phyloP scores from a whole-genome alignment of 2,329 filamentous ascomycete genomes.

The Fulvia fulva region DNA sequence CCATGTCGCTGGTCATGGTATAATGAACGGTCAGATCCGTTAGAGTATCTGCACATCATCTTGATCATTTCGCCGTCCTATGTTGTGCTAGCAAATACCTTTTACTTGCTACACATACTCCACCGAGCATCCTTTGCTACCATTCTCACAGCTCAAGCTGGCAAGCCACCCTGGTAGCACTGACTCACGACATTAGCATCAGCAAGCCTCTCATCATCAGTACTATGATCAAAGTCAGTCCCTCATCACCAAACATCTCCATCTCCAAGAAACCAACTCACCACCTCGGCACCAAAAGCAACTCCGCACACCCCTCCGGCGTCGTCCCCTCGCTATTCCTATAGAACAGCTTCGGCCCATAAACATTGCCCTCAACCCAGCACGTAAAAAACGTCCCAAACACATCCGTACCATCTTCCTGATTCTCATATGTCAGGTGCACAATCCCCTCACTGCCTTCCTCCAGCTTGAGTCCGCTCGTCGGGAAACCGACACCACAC shows the following conservation, averaged over 20 bases:
- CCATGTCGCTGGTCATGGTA: too few relatives aligned
- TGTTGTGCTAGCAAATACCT: too few relatives aligned
- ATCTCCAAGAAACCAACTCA: background rate
- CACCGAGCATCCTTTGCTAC: too few relatives aligned
- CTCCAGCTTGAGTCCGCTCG: background rate
- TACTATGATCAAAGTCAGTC: background rate
- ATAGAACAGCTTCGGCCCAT: slow-evolving; percentile 9
- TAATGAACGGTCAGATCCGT: too few relatives aligned
- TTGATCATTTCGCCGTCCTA: too few relatives aligned
- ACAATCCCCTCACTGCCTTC: slow-evolving; percentile 1
- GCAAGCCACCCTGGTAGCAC: background rate
- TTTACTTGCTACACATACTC: too few relatives aligned
- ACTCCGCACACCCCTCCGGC: slow-evolving; percentile 10
- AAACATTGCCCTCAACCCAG: slow-evolving; percentile 5
- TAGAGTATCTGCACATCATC: too few relatives aligned
- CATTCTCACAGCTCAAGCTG: background rate
- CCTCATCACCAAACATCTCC: background rate
- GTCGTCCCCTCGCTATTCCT: slow-evolving; percentile 1
- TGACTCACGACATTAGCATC: background rate
- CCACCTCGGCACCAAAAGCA: slow-evolving; percentile 11
- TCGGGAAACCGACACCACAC: background rate
- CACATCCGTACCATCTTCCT: background rate
- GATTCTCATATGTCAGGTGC: slow-evolving; percentile 7
- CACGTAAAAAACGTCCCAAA: slow-evolving; percentile 9
- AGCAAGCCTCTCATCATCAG: background rate